Evolutionary conservation across 495 filamentous ascomycete species (phyloP).

Genomic region (Xylaria cubensis): DNA sequence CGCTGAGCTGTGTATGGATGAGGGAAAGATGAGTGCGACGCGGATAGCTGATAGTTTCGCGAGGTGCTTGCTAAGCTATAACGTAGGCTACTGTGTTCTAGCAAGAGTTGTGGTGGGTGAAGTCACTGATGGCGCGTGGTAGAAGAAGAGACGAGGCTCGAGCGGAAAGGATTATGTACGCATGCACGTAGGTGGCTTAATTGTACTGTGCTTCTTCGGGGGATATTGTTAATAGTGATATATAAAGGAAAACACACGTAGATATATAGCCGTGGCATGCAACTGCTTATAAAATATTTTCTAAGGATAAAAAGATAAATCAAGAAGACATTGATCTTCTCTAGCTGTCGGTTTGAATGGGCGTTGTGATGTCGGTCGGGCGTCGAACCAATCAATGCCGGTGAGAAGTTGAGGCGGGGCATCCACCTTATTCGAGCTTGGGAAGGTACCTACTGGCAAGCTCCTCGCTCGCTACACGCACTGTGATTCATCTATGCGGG

Average conservation of each 20-base stretch:
- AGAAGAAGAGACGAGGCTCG: background rate
- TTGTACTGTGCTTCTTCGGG: background rate
- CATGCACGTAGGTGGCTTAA: background rate
- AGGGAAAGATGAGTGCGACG: background rate
- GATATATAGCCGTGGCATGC: background rate
- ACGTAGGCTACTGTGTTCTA: background rate
- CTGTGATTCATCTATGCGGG: background rate
- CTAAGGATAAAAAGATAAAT: background rate
- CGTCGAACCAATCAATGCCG: background rate
- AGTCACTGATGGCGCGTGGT: conserved; percentile 1
- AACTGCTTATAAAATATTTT: background rate
- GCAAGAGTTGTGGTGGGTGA: background rate
- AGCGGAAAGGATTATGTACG: background rate
- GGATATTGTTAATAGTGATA: background rate
- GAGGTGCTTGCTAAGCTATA: background rate
- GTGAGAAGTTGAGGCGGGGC: conserved; percentile 1
- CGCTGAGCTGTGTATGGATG: background rate
- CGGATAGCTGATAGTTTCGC: background rate
- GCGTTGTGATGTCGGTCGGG: conserved; percentile 2
- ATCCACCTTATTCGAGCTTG: background rate
- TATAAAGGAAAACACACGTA: background rate
- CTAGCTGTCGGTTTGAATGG: background rate
- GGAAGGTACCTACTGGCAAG: background rate
- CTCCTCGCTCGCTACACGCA: background rate
- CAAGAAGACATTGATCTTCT: too few relatives aligned